Base-by-base conservation (phyloP, 306 rosid species). In the Trifolium repens region DNA sequence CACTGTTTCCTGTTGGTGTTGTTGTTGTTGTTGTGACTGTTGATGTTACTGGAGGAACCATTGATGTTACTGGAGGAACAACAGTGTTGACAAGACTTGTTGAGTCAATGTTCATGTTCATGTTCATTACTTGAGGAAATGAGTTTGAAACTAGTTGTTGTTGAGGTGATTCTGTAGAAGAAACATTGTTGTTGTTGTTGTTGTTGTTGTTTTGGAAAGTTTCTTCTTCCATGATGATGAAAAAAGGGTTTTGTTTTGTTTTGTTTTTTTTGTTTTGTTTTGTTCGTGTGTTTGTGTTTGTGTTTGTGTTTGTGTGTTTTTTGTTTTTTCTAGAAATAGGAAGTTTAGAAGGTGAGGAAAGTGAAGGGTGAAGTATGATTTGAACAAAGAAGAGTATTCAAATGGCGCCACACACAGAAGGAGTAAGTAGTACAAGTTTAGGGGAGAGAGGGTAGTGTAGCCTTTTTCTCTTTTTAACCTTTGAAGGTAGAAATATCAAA, bases 391-490 rank as follows among this genome's bases (percentile, higher is more conserved):
- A 9, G 82, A 55, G 68, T 67, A 62, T 85, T 80, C 75, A 85
- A 90, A 92, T 87, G 94, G 97, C 97, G 94, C 94, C 91, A 88
- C 78, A 85, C 0, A 55, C 3, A 50, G 3, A 85, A 77, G 52
- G 57, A 85, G 58, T 65, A 81, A 5, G 30, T 15, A 24, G 63
- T 54, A 65, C 72, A 6, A 59, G 63, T 22, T 22, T 27, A 15
- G 17, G 26, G 59, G 15, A 26, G 9, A 46, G 59, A 66, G 62
- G n/a, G 37, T 55, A 27, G 64, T 34, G 26, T 64, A 72, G 78
- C 15, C 60, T 79, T 42, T 65, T 42, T 54, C 50, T 60, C 57
- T 66, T 71, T 72, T 86, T 85, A 64, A 76, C 71, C 61, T 87
- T 80, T 55, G 66, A 54, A 46, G 42, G 76, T 32, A 59, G 1